Base-by-base conservation (phyloP, 768 basidiomycete species). In the Trametes punicea region DNA sequence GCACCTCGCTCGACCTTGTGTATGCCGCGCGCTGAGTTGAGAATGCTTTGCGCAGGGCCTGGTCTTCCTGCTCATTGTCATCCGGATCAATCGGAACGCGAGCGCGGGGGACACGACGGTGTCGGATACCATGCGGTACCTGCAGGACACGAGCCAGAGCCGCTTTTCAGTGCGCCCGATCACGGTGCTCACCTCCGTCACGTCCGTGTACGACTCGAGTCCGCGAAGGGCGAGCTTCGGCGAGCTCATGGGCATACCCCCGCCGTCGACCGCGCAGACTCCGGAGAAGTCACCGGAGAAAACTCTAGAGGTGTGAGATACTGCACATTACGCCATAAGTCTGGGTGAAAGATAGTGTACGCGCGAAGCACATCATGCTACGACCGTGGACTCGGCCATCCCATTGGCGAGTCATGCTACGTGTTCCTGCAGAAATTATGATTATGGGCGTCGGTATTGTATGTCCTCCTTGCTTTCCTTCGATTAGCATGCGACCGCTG, bases 11-110 rank as follows among this genome's bases (percentile, higher is more conserved):
- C 23, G 10, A 9, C 15, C 31, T 25, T 25, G 30, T 25, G 8
- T 27, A 16, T 18, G 4, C 10, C 11, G 8, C 33, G 15, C 16
- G 9, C 42, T 30, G 2, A 34, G 21, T 30, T 21, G 16, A 23
- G 20, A 15, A 10, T 16, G 15, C 40, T 9, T 25, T 15, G 5
- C 49, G 16, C 51, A 53, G 51, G 51, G 46, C 8, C 46, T 58
- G n/a, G 57, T 53, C 16, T 58, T 53, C 40, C 40, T 52, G 15
- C 51, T 58, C 21, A 53, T 53, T 36, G 51, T 51, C 26, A 53
- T 58, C 39, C 51, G 57, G 11, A 44, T 58, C 39, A 41, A 52
- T 30, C 51, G 38, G n/a, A 48, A 53, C 30, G 31, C 39, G 36
- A 46, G 45, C 46, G 39, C 15, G 3, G 36, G 21, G 6, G 51